Conservation (phyloP, 805 yeast species). For the Pichia nanzhaoensis region DNA sequence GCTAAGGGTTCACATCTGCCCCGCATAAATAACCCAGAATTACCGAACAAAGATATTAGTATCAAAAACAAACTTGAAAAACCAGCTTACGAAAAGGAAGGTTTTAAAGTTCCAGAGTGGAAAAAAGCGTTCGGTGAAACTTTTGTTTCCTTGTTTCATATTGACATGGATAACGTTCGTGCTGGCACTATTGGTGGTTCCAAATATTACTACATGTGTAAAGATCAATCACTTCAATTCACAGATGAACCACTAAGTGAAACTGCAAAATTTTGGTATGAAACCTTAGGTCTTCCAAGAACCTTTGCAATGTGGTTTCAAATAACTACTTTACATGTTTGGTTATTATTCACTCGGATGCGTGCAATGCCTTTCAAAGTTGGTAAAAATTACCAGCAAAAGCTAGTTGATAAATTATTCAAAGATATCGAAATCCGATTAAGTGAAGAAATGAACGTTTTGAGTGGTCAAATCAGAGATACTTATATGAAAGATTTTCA, state of each 20-base stretch:
- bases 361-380: slow-evolving; percentile 90
- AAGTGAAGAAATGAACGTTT: slow-evolving; percentile 78
- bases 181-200: slow-evolving; percentile 95
- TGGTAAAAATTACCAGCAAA: slow-evolving; percentile 87
- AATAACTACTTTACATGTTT: slow-evolving; percentile 80
- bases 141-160: slow-evolving; percentile 51
- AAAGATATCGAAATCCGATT: slow-evolving; percentile 83
- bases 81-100: slow-evolving; percentile 27
- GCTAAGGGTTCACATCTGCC: slow-evolving; percentile 31
- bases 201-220: slow-evolving; percentile 78
- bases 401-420: slow-evolving; percentile 81
- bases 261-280: slow-evolving; percentile 79
- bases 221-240: slow-evolving; percentile 71
- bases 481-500: slow-evolving; percentile 85
- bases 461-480: slow-evolving; percentile 74
- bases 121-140: slow-evolving; percentile 58
- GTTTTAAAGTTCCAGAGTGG: slow-evolving; percentile 38
- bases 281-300: slow-evolving; percentile 71
- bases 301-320: slow-evolving; percentile 97
- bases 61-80: slow-evolving; percentile 27
- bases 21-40: slow-evolving; percentile 29
- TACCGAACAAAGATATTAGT: slow-evolving; percentile 31
- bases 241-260: slow-evolving; percentile 67
- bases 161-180: slow-evolving; percentile 89
- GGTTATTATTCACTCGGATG: slow-evolving; percentile 94